Percentiles rank a stretch among this genome's conserved stretches.
These are phyloP conservation scores for Paracamarosporium sp. DNA, from an alignment of 2,329 filamentous ascomycete species.

Conservation along the genomic window DNA sequence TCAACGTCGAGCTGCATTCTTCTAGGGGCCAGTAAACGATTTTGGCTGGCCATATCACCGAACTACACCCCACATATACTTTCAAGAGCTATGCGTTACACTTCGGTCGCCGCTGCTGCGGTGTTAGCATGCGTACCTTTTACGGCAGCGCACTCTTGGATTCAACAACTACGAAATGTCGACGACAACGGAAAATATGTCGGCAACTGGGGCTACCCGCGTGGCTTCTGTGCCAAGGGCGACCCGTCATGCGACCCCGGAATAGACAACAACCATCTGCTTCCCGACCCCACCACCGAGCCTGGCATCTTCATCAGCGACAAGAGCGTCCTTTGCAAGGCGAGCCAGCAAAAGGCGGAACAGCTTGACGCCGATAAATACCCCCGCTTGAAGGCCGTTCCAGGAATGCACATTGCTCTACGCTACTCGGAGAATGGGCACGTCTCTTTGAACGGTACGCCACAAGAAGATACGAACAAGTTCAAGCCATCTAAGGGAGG, in stretches of 20 bases:
- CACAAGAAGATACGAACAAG: slow-evolving; percentile 38
- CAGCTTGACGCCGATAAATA: slow-evolving; percentile 60
- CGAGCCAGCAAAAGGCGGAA: slow-evolving; percentile 63
- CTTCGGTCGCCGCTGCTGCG: slow-evolving; percentile 19
- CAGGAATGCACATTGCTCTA: slow-evolving; percentile 56
- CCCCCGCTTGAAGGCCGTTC: slow-evolving; percentile 66
- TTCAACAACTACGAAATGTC: slow-evolving; percentile 77
- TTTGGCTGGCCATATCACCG: slow-evolving; percentile 1
- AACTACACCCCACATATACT: background rate
- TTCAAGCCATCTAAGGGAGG: slow-evolving; percentile 54
- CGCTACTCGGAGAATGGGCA: slow-evolving; percentile 61
- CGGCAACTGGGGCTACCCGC: slow-evolving; percentile 75
- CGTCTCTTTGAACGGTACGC: slow-evolving; percentile 43
- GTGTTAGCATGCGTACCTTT: slow-evolving; percentile 27
- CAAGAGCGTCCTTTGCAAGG: slow-evolving; percentile 68
- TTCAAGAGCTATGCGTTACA: slow-evolving; percentile 23
- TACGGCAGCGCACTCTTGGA: slow-evolving; percentile 72
- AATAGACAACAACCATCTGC: slow-evolving; percentile 59
- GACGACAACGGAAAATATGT: slow-evolving; percentile 75
- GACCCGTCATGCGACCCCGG: slow-evolving; percentile 67
- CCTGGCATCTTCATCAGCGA: slow-evolving; percentile 53
- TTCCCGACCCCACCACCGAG: slow-evolving; percentile 61
- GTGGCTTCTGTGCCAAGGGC: slow-evolving; percentile 69
- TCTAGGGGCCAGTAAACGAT: background rate
- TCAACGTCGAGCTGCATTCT: background rate